Conservation (phyloP, 768 basidiomycete genomes). For the Gloeostereum incarnatum region DNA sequence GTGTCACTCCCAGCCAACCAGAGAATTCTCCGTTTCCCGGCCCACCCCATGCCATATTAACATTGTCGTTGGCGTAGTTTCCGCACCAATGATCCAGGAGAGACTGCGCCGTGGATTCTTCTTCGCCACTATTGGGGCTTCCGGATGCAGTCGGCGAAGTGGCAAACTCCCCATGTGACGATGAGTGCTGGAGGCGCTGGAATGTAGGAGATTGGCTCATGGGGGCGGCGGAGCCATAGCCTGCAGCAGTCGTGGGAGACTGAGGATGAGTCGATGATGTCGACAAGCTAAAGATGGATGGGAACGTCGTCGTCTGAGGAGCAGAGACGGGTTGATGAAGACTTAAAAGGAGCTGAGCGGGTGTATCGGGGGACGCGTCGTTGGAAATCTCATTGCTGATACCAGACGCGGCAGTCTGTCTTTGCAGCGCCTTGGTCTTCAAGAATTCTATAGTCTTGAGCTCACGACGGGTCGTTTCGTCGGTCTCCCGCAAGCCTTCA, state of each 20-base stretch:
- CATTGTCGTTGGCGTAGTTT: slow-evolving; percentile 58
- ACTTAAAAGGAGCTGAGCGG: slow-evolving; percentile 41
- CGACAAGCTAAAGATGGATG: slow-evolving; percentile 12
- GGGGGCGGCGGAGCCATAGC: not conserved
- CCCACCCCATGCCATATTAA: slow-evolving; percentile 58
- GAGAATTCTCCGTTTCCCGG: slow-evolving; percentile 46
- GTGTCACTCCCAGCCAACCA: slow-evolving; percentile 47
- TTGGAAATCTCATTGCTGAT: slow-evolving; percentile 16
- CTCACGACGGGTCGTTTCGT: slow-evolving; percentile 76
- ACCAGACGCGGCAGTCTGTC: slow-evolving; percentile 21
- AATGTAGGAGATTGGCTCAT: slow-evolving; percentile 37
- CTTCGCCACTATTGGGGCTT: slow-evolving; percentile 63
- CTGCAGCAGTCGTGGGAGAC: slow-evolving; percentile 13
- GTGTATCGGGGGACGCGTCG: slow-evolving; percentile 25
- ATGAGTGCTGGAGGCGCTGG: slow-evolving; percentile 48
- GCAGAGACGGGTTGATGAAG: slow-evolving; percentile 30
- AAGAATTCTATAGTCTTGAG: slow-evolving; percentile 81
- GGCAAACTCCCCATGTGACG: slow-evolving; percentile 32
- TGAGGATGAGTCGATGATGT: slow-evolving; percentile 3
- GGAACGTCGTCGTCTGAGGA: slow-evolving; percentile 20
- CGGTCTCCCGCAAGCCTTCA: slow-evolving; percentile 56
- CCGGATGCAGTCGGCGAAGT: slow-evolving; percentile 55
- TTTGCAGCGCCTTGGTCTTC: slow-evolving; percentile 56
- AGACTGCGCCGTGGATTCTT: slow-evolving; percentile 67
- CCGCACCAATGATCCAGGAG: slow-evolving; percentile 82